phyloP scores from a whole-genome alignment of 148 eudicot genomes.

The Gaultheria prostrata region DNA sequence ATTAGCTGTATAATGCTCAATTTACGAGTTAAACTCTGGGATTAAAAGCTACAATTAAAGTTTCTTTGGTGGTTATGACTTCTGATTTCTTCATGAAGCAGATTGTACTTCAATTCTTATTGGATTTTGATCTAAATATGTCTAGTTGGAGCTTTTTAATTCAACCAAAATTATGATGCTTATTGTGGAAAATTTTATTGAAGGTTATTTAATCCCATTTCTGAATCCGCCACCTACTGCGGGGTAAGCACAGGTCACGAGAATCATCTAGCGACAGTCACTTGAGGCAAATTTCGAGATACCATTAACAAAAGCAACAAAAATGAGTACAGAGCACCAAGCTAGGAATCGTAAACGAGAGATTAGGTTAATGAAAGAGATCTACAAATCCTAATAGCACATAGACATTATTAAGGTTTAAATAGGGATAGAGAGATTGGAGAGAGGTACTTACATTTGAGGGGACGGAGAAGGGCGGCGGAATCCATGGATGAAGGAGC shows the following conservation, averaged over 20 bases:
- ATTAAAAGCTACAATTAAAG: not conserved
- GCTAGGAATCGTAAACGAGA: no score
- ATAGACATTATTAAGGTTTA: not conserved
- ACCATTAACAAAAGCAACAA: not conserved
- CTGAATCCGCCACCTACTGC: no score
- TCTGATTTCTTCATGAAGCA: not conserved
- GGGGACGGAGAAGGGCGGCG: constrained; percentile 45
- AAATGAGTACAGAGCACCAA: no score
- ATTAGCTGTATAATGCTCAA: not conserved
- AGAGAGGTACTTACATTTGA: constrained; percentile 37
- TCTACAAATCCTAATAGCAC: not conserved
- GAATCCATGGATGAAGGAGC: constrained; percentile 44
- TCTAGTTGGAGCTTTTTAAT: no score
- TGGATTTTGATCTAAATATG: no score
- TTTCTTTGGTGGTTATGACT: not conserved
- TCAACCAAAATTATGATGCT: no score
- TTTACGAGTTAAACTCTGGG: not conserved
- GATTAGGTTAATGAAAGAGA: not conserved
- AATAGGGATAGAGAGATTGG: not conserved
- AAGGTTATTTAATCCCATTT: no score
- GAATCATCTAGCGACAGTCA: no score
- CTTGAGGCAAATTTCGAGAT: no score
- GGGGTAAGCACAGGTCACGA: no score
- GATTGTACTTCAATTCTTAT: not conserved
- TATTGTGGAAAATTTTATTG: no score